Evolutionary conservation across 2,329 filamentous ascomycete species (phyloP), one percentile per base, ranked within the genome.

Genomic region (Verticillium isaacii): DNA sequence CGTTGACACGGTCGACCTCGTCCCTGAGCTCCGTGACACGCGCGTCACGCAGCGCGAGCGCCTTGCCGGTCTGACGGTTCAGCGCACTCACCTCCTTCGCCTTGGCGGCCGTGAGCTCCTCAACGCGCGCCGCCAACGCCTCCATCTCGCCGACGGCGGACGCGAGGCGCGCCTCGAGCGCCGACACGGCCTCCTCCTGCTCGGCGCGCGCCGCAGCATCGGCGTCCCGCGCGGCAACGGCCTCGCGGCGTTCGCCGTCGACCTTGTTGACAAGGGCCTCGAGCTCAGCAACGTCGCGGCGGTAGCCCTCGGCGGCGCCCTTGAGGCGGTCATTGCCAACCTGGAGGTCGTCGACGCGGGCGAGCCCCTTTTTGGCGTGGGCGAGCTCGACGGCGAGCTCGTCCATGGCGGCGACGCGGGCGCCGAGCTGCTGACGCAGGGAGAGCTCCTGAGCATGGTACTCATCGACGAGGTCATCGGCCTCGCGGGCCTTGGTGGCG

Each of bases 401-500:
- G 36, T 84, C 80, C 76, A 83, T 82, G 19, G 78, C 81, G 0
- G 77, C 76, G 0, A 85, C 81, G 0, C 84, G 77, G 0, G 82
- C 78, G 11, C 77, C 75, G 3, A 88, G 80, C 67, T 88, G 85
- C 64, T 84, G 79, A 1, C 85, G 79, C 14, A 89, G 75, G 0
- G 80, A 82, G 0, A 77, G 72, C 72, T 87, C 85, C 6, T 83
- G 78, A 25, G 78, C 78, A 68, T 85, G 84, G 71, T 86, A 85
- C 72, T 88, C 83, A 68, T 88, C 85, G 37, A 88, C 82, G 32
- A 75, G 71, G n/a, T 77, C 77, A 57, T 87, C 85, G 50, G 78
- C 77, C 57, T 83, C 80, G 32, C 75, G 78, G 9, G 73, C 74
- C 60, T 75, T 77, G 54, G 75, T 76, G 1, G 80, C 74, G 36